phyloP scores from a whole-genome alignment of 75 land plant genomes.

The Azolla pinnata region DNA sequence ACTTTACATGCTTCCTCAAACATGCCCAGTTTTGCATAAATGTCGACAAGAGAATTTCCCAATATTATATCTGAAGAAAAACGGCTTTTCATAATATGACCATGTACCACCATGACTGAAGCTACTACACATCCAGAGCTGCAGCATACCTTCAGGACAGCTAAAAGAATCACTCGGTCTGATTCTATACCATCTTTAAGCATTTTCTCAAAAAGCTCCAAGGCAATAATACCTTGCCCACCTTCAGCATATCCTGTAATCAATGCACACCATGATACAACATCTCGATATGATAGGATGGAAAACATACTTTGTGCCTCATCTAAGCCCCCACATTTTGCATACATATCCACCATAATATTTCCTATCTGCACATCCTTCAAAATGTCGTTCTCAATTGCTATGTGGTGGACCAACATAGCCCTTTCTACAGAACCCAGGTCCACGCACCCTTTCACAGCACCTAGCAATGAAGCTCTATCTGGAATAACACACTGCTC shows the following conservation, averaged over 20 bases:
- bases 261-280: slow-evolving; percentile 31
- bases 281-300: neutral
- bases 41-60: neutral
- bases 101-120: neutral
- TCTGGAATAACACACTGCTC: neutral
- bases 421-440: too few relatives aligned
- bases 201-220: slow-evolving; percentile 36
- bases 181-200: slow-evolving; percentile 23
- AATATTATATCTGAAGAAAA: neutral
- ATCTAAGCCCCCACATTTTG: neutral
- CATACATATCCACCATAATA: slow-evolving; percentile 3
- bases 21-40: slow-evolving; percentile 6
- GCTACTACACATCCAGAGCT: neutral
- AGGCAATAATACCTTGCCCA: slow-evolving; percentile 26
- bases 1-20: slow-evolving; percentile 9
- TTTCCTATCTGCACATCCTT: neutral
- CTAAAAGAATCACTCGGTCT: slow-evolving; percentile 29
- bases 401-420: neutral
- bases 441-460: slow-evolving; percentile 2
- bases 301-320: neutral
- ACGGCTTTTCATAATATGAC: neutral
- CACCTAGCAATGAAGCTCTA: neutral
- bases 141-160: slow-evolving; percentile 25
- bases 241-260: slow-evolving; percentile 36
- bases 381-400: neutral